These are phyloP conservation scores for Musa troglodytarum DNA, from an alignment of 176 grass and related monocot species.

Conservation along the genomic window DNA sequence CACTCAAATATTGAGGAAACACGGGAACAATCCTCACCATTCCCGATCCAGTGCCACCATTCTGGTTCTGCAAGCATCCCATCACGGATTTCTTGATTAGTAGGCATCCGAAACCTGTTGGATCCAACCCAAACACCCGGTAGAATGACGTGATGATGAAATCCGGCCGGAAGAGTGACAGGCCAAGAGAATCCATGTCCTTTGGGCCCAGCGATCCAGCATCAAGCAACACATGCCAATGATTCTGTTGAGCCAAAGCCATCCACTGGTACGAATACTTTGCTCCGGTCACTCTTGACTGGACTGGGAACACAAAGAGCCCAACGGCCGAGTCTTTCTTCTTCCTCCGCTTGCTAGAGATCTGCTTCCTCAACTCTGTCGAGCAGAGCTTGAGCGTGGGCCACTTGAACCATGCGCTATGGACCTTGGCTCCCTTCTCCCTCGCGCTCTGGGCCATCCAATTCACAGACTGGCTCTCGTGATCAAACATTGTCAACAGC, in stretches of 20 bases:
- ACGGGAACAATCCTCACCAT: conserved; percentile 81
- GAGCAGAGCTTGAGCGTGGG: conserved; percentile 76
- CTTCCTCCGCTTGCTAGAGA: conserved; percentile 73
- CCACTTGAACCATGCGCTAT: conserved; percentile 79
- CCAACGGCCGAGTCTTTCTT: conserved; percentile 82
- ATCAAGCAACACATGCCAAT: conserved; percentile 93
- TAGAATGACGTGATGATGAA: conserved; percentile 99
- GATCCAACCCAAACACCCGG: conserved; percentile 87
- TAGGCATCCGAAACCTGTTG: conserved; percentile 86
- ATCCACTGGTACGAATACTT: conserved; percentile 99
- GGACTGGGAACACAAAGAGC: conserved; percentile 88
- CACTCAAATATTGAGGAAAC: conserved; percentile 84
- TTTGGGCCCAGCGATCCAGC: conserved; percentile 89
- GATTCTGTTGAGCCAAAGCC: conserved; percentile 96
- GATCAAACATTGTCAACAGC: conserved; percentile 93
- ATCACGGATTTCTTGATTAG: conserved; percentile 95
- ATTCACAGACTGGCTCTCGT: conserved; percentile 91
- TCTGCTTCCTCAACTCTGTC: conserved; percentile 74
- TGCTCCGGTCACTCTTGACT: conserved; percentile 87
- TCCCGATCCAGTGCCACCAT: conserved; percentile 54
- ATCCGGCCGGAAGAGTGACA: conserved; percentile 88
- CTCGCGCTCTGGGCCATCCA: conserved; percentile 74
- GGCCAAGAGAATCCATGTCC: conserved; percentile 91
- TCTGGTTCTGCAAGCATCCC: conserved; percentile 60
- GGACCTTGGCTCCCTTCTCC: conserved; percentile 81